Conservation (phyloP, 2,329 filamentous ascomycete species). For the Beauveria pseudobassiana region DNA sequence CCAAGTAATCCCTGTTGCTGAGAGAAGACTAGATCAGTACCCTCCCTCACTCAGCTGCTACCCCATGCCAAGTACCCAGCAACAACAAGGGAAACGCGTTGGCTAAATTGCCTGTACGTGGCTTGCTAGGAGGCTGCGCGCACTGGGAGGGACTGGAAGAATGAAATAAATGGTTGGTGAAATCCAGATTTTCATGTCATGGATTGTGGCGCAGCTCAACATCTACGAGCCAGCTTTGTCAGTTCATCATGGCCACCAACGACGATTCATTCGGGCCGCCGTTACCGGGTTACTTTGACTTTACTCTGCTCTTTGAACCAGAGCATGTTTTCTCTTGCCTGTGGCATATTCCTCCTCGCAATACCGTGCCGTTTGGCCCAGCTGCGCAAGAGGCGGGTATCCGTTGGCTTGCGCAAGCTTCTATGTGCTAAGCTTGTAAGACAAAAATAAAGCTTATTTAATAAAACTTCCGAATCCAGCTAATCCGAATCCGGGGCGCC, state of each 20-base stretch:
- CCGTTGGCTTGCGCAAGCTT: neutral
- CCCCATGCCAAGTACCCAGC: too few relatives aligned
- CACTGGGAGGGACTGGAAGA: too few relatives aligned
- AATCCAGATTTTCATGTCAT: too few relatives aligned
- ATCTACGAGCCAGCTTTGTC: too few relatives aligned
- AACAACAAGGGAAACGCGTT: too few relatives aligned
- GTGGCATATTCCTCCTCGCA: slow-evolving; percentile 19
- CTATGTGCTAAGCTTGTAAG: slow-evolving; percentile 2
- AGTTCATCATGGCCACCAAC: slow-evolving; percentile 8
- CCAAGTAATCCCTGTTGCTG: too few relatives aligned
- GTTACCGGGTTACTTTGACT: slow-evolving; percentile 20
- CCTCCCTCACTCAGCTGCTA: too few relatives aligned
- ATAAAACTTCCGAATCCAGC: neutral
- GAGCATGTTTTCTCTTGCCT: slow-evolving; percentile 22
- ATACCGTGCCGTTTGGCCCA: slow-evolving; percentile 14
- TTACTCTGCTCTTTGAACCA: slow-evolving; percentile 25
- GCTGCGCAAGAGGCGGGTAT: neutral
- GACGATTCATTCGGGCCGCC: slow-evolving; percentile 21
- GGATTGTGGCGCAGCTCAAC: too few relatives aligned
- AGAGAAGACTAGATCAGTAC: too few relatives aligned
- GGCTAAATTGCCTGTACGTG: too few relatives aligned
- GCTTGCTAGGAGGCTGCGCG: too few relatives aligned
- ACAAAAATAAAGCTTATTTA: neutral
- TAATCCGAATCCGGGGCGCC: neutral
- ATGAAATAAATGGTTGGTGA: too few relatives aligned